A percentile compares a stretch with the other conserved stretches of the same genome.
Conservation (phyloP, 1,284 basidiomycete species). For the Neotropicomus parvogracilis region DNA sequence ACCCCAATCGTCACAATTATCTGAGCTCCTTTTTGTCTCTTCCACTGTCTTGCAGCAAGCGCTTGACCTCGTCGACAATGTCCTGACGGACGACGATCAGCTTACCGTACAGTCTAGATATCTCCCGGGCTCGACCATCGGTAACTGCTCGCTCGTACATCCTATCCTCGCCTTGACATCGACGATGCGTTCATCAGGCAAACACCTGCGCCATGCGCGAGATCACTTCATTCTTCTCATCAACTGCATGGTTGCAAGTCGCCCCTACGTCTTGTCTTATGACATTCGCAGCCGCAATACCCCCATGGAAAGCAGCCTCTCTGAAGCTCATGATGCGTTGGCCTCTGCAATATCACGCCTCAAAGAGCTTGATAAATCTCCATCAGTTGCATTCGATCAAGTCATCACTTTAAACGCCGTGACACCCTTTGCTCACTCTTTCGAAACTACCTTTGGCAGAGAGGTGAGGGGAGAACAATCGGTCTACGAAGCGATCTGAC, state of each 20-base stretch:
- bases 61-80: constrained; percentile 62
- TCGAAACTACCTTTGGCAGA: constrained; percentile 75
- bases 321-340: constrained; percentile 56
- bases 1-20: constrained; percentile 34
- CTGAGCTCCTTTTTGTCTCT: constrained; percentile 61
- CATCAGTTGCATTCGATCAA: constrained; percentile 47
- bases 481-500: background rate
- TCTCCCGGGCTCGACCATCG: constrained; percentile 79
- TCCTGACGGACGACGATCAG: constrained; percentile 63
- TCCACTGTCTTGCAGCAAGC: constrained; percentile 65
- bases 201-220: constrained; percentile 77
- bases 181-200: constrained; percentile 45
- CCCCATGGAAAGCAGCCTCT: constrained; percentile 71
- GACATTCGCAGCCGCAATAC: constrained; percentile 72
- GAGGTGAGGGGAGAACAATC: constrained; percentile 49
- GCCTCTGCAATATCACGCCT: constrained; percentile 55
- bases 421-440: constrained; percentile 70
- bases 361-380: constrained; percentile 43
- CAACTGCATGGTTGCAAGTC: constrained; percentile 47
- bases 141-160: constrained; percentile 36
- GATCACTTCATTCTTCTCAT: constrained; percentile 73
- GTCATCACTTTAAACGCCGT: constrained; percentile 69
- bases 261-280: constrained; percentile 64
- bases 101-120: constrained; percentile 62
- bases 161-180: constrained; percentile 1